Evolutionary conservation across 139 green algal genomes (phyloP).

Genomic region (Chlorella vulgaris): DNA sequence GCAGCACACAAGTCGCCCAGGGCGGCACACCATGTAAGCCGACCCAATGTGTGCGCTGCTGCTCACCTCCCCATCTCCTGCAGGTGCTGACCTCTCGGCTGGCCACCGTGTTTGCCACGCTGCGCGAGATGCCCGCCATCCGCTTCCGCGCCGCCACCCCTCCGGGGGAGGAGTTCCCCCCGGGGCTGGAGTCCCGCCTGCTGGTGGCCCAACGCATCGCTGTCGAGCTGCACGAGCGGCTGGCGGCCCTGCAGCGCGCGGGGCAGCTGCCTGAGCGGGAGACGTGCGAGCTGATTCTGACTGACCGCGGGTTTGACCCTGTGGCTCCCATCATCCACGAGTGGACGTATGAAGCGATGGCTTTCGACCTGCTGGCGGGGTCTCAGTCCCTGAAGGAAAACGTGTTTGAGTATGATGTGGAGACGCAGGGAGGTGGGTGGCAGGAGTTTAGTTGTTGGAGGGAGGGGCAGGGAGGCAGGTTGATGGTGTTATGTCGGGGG

Average conservation of each 20-base stretch:
- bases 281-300: slow-evolving; percentile 92
- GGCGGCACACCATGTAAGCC: too few relatives aligned
- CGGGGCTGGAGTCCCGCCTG: slow-evolving; percentile 54
- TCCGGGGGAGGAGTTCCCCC: slow-evolving; percentile 61
- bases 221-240: slow-evolving; percentile 62
- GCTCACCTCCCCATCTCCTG: too few relatives aligned
- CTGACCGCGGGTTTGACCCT: slow-evolving; percentile 84
- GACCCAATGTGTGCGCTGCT: too few relatives aligned
- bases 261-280: slow-evolving; percentile 57
- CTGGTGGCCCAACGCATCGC: slow-evolving; percentile 74
- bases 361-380: slow-evolving; percentile 85
- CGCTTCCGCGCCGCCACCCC: slow-evolving; percentile 60
- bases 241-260: slow-evolving; percentile 53
- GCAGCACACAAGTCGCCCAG: too few relatives aligned
- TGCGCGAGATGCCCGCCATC: slow-evolving; percentile 80
- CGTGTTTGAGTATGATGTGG: slow-evolving; percentile 69
- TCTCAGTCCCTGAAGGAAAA: slow-evolving; percentile 58
- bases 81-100: slow-evolving; percentile 62
- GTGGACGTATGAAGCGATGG: slow-evolving; percentile 96
- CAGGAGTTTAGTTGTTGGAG: neutral
- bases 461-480: too few relatives aligned
- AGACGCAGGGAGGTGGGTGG: slow-evolving; percentile 52
- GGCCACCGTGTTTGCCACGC: slow-evolving; percentile 64
- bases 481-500: too few relatives aligned
- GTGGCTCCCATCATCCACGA: slow-evolving; percentile 97